phyloP scores from a whole-genome alignment of 805 yeast genomes.

The Candida jianshihensis region DNA sequence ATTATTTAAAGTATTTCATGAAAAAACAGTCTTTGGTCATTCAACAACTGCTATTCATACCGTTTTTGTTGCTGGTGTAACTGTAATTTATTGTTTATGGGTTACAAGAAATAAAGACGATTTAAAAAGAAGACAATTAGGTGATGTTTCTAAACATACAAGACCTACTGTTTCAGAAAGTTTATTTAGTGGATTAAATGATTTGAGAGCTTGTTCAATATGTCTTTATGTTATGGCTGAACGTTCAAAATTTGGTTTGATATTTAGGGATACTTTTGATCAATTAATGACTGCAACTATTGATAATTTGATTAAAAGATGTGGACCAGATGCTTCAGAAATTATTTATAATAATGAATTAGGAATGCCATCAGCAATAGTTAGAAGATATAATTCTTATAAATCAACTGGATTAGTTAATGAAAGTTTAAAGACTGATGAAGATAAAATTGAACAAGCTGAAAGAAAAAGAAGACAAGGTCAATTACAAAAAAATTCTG shows the following conservation, averaged over 20 bases:
- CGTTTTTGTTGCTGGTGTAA: constrained; percentile 62
- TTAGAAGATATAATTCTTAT: constrained; percentile 33
- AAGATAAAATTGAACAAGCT: constrained; percentile 39
- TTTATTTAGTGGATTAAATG: constrained; percentile 50
- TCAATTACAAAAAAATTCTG: constrained; percentile 41
- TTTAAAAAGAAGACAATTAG: constrained; percentile 43
- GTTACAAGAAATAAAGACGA: constrained; percentile 56
- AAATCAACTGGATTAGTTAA: constrained; percentile 14
- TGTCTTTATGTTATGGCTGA: constrained; percentile 62
- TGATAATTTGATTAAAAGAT: constrained; percentile 52
- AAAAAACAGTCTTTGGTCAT: constrained; percentile 54
- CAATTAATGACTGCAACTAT: constrained; percentile 59
- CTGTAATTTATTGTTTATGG: constrained; percentile 62
- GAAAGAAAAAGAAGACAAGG: constrained; percentile 43
- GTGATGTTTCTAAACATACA: constrained; percentile 54
- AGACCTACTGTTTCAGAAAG: constrained; percentile 50
- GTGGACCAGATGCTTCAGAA: constrained; percentile 58
- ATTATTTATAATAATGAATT: constrained; percentile 37
- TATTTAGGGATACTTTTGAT: constrained; percentile 62
- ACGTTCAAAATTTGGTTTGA: constrained; percentile 52
- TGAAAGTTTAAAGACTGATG: constrained; percentile 27
- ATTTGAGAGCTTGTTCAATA: constrained; percentile 57
- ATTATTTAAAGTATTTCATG: constrained; percentile 54
- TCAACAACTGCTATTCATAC: constrained; percentile 63
- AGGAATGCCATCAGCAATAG: constrained; percentile 57